Base-by-base conservation (phyloP, 768 basidiomycete species). In the Neoboletus subvelutipes region DNA sequence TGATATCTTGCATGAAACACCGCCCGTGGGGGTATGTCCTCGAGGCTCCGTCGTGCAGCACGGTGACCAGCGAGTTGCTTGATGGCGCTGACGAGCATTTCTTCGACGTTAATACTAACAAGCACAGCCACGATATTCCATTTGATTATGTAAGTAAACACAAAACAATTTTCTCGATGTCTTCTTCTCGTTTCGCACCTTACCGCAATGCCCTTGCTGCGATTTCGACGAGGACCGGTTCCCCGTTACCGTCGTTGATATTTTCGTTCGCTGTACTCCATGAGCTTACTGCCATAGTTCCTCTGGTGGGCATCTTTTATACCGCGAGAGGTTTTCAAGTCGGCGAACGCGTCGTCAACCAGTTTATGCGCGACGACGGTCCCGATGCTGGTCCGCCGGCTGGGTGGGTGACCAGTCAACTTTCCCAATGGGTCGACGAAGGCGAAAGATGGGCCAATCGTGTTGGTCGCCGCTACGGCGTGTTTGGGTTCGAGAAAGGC, bases 231-330 rank as follows among this genome's bases (percentile, higher is more conserved):
- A 81, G 86, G 37, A 92, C 92, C 18, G 83, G 88, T 18, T 78
- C 89, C 2, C 90, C 91, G 15, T 67, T 95, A 1, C 79, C 92
- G 1, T 92, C 92, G 12, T 80, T 97, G 48, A 51, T 59, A 61
- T 82, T 90, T 41, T 92, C 93, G 0, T 96, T 97, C 61, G 85
- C 82, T 6, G 73, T 94, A 52, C 77, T 97, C 3, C 94, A 97
- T 67, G 94, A 97, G 67, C 60, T 92, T 12, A 94, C 92, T 0
- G 92, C 94, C 0, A 66, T 94, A 50, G 77, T 84, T 0, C 92
- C 94, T 3, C 78, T 94, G 29, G 80, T 87, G 5, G 81, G 84
- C 36, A 68, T 90, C 39, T 96, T 93, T 70, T 92, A 84, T 66
- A 76, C 78, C 0, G 84, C 91, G 10, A 77, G 87, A 34, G 69